These are phyloP conservation scores for Plasmodium sp. DNA, from an alignment of 169 alveolate species.

Conservation along the genomic window DNA sequence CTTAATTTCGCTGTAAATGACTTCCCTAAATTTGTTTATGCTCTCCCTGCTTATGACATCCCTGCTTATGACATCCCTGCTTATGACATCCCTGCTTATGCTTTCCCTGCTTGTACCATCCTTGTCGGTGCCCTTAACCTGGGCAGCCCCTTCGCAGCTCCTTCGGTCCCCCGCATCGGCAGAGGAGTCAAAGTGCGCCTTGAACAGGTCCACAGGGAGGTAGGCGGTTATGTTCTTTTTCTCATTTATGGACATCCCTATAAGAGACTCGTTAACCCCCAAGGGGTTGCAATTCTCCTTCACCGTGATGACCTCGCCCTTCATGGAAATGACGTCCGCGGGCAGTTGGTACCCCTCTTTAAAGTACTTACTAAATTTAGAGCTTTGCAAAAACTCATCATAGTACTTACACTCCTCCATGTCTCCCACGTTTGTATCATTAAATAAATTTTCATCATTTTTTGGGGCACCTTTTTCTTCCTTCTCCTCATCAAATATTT, in stretches of 20 bases:
- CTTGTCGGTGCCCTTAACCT: slow-evolving; percentile 34
- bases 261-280: slow-evolving; percentile 61
- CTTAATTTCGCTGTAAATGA: slow-evolving; percentile 68
- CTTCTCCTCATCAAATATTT: not conserved
- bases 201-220: slow-evolving; percentile 42
- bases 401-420: not conserved
- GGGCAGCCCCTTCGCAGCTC: not conserved
- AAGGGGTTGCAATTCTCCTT: slow-evolving; percentile 73
- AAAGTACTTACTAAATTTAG: slow-evolving; percentile 31
- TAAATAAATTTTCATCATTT: slow-evolving; percentile 38
- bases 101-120: slow-evolving; percentile 8
- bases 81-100: not conserved
- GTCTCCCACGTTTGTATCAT: slow-evolving; percentile 3
- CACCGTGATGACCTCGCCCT: slow-evolving; percentile 16
- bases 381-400: slow-evolving; percentile 27
- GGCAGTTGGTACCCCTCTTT: slow-evolving; percentile 62
- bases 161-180: not conserved
- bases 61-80: too few species aligned
- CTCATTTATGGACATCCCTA: slow-evolving; percentile 46
- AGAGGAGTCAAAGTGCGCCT: slow-evolving; percentile 26
- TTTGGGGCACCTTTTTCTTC: not conserved
- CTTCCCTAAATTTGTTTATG: slow-evolving; percentile 50
- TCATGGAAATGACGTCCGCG: slow-evolving; percentile 30
- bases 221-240: slow-evolving; percentile 69
- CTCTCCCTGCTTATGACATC: slow-evolving; percentile 32